Evolutionary conservation across 208 protist genomes (phyloP).

Genomic region (Trichomonas vaginalis): DNA sequence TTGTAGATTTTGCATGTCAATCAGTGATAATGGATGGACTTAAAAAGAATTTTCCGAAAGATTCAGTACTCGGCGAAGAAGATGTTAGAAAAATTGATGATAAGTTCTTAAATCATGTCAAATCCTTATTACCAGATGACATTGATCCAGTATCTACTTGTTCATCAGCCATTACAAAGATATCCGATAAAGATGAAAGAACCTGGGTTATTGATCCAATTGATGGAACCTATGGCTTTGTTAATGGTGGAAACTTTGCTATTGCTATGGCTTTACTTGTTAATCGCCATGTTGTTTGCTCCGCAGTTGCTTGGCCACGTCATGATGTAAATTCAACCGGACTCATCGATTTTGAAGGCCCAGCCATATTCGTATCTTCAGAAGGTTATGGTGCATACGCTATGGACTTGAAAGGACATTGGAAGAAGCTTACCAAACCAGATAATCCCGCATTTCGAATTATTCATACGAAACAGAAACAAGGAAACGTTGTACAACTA

Average conservation of each 20-base stretch:
- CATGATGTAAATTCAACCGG: background rate
- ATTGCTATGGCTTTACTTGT: background rate
- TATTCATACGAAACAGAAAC: background rate
- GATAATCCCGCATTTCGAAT: background rate
- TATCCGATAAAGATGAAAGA: background rate
- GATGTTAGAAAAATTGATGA: background rate
- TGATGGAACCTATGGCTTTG: background rate
- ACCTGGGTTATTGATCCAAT: background rate
- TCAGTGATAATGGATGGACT: background rate
- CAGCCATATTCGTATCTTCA: background rate
- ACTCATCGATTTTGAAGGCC: background rate
- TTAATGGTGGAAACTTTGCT: background rate
- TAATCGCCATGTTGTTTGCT: background rate
- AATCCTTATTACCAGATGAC: background rate
- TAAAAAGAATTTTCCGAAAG: background rate
- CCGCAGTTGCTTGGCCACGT: background rate
- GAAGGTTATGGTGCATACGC: background rate
- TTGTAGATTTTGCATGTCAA: background rate
- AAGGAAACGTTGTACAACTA: background rate
- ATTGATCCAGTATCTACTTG: background rate
- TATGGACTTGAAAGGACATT: background rate
- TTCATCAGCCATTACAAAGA: background rate
- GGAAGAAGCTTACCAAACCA: background rate
- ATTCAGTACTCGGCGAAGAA: background rate
- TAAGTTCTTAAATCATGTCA: background rate